These are phyloP conservation scores for Craspedostauros australis DNA, from an alignment of 108 stramenopile species.

Conservation along the genomic window DNA sequence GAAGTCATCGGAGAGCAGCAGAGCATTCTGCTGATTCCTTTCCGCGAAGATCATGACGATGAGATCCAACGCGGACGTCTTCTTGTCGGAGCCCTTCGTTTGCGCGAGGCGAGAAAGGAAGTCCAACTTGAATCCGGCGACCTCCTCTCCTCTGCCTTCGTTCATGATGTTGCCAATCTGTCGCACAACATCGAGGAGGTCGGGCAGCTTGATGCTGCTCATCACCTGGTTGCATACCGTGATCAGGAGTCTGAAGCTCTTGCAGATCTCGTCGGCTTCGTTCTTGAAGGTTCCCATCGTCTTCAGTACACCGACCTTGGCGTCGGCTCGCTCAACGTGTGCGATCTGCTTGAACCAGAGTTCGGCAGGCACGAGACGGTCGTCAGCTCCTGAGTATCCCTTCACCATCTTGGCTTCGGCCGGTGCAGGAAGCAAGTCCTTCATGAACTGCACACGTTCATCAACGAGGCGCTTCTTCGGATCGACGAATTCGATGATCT, in stretches of 20 bases:
- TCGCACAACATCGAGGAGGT: conserved; percentile 79
- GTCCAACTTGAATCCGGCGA: conserved; percentile 92
- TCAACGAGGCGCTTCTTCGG: conserved; percentile 61
- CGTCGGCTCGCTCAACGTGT: conserved; percentile 63
- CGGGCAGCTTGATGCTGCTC: conserved; percentile 68
- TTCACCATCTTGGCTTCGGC: conserved; percentile 66
- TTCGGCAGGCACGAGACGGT: conserved; percentile 68
- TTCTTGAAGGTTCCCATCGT: conserved; percentile 68
- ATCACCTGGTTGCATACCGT: conserved; percentile 73
- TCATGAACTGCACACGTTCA: conserved; percentile 73
- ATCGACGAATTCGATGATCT: conserved; percentile 71
- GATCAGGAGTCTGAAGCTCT: conserved; percentile 53
- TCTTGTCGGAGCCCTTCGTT: conserved; percentile 91
- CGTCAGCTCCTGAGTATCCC: conserved; percentile 53
- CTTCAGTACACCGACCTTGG: conserved; percentile 69
- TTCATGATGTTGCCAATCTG: conserved; percentile 92
- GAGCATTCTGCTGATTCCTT: conserved; percentile 51
- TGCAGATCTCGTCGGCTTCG: conserved; percentile 40
- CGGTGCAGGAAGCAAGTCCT: conserved; percentile 62
- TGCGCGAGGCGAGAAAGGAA: conserved; percentile 83
- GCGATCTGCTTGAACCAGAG: conserved; percentile 67
- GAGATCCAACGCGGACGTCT: conserved; percentile 92
- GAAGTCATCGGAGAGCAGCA: conserved; percentile 56
- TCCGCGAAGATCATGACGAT: conserved; percentile 73
- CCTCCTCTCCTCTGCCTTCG: conserved; percentile 75